phyloP scores from a whole-genome alignment of 2,329 filamentous ascomycete genomes.

The Aschersonia sp. region DNA sequence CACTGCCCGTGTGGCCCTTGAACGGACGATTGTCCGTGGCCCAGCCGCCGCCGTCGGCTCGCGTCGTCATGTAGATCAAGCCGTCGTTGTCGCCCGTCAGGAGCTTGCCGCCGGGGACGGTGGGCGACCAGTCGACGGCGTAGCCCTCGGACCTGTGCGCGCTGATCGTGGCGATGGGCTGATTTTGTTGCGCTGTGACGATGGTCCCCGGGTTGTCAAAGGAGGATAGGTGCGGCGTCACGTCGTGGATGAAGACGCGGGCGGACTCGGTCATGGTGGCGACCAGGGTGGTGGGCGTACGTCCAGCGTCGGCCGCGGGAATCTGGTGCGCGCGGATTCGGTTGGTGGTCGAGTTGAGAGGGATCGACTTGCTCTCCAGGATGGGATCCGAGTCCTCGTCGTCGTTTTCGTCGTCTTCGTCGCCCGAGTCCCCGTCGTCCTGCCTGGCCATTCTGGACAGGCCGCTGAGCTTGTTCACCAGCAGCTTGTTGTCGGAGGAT shows the following conservation, averaged over 20 bases:
- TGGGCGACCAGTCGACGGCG: conserved; percentile 88
- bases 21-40: conserved; percentile 75
- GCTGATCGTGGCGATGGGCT: conserved; percentile 73
- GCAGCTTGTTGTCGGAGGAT: conserved; percentile 77
- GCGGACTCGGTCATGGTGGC: conserved; percentile 87
- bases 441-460: conserved; percentile 73
- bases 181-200: conserved; percentile 71
- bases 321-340: conserved; percentile 79
- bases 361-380: conserved; percentile 82
- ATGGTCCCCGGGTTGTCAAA: conserved; percentile 81
- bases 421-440: conserved; percentile 48
- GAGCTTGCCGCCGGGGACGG: conserved; percentile 64
- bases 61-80: conserved; percentile 74
- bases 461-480: conserved; percentile 93
- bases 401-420: conserved; percentile 54
- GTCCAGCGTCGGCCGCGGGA: conserved; percentile 53
- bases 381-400: conserved; percentile 77
- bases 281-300: conserved; percentile 67
- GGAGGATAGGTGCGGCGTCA: conserved; percentile 74
- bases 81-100: conserved; percentile 86
- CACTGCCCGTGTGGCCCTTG: conserved; percentile 66
- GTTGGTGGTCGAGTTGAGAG: conserved; percentile 78
- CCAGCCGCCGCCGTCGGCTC: conserved; percentile 78
- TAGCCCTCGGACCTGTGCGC: conserved; percentile 93
- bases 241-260: conserved; percentile 83